Conservation (phyloP, 2,329 filamentous ascomycete species). For the Trichothecium sympodiale region DNA sequence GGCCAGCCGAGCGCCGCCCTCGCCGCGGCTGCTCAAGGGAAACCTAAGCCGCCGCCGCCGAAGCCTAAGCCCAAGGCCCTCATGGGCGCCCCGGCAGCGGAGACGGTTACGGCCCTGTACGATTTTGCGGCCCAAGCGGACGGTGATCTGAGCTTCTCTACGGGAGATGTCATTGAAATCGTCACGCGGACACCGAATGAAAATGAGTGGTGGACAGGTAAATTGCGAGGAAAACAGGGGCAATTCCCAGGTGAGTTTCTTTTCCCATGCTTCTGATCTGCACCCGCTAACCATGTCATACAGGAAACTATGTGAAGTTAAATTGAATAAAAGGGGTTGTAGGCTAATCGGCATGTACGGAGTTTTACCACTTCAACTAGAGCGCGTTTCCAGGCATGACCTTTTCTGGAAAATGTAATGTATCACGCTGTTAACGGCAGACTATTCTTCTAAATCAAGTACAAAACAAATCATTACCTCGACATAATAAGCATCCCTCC, state of each 20-base stretch:
- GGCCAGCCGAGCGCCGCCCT: slow-evolving; percentile 31
- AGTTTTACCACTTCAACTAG: slow-evolving; percentile 7
- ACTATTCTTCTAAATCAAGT: too few species aligned
- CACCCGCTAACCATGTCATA: too few species aligned
- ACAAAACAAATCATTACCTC: too few species aligned
- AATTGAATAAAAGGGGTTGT: slow-evolving; percentile 11
- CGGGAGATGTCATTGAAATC: slow-evolving; percentile 87
- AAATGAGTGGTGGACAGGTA: slow-evolving; percentile 96
- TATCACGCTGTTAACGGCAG: too few species aligned
- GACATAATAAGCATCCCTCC: too few species aligned
- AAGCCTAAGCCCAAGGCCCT: slow-evolving; percentile 72
- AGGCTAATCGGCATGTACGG: neutral
- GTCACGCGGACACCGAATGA: slow-evolving; percentile 71
- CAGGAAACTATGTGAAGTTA: slow-evolving; percentile 41
- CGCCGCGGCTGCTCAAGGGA: slow-evolving; percentile 29
- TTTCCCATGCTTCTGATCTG: too few species aligned
- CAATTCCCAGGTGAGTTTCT: slow-evolving; percentile 92
- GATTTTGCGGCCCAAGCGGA: slow-evolving; percentile 95
- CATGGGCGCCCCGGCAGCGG: slow-evolving; percentile 50
- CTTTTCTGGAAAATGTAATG: too few species aligned
- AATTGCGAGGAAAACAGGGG: slow-evolving; percentile 65
- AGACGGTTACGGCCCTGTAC: slow-evolving; percentile 84
- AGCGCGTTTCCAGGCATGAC: too few species aligned
- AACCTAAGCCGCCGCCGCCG: slow-evolving; percentile 60
- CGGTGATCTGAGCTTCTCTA: slow-evolving; percentile 81